These are phyloP conservation scores for Citrus inodora DNA, from an alignment of 345 rosid species.

Conservation along the genomic window DNA sequence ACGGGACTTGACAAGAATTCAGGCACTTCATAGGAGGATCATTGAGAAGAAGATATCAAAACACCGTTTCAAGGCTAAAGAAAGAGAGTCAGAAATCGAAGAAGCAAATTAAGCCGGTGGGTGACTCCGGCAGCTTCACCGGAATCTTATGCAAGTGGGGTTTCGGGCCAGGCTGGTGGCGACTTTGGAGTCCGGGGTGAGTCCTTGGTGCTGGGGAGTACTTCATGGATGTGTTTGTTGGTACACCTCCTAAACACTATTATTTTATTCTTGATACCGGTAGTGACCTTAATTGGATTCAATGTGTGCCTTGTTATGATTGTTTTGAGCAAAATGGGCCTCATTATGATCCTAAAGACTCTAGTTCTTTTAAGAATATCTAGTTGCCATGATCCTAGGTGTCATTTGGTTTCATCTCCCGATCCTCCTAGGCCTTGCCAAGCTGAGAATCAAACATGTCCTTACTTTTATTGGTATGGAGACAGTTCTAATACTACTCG, in stretches of 20 bases:
- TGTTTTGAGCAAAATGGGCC: constrained; percentile 88
- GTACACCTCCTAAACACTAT: constrained; percentile 87
- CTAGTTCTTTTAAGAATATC: constrained; percentile 61
- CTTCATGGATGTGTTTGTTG: constrained; percentile 88
- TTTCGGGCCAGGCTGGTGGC: constrained; percentile 67
- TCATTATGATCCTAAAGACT: constrained; percentile 61
- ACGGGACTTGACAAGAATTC: constrained; percentile 70
- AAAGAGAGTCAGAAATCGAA: constrained; percentile 17
- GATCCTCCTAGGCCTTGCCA: constrained; percentile 65
- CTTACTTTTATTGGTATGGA: constrained; percentile 84
- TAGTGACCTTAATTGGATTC: constrained; percentile 95
- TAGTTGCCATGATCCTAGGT: constrained; percentile 61
- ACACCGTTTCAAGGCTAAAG: constrained; percentile 39
- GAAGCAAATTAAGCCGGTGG: constrained; percentile 7
- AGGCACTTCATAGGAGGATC: constrained; percentile 57
- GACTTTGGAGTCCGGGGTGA: constrained; percentile 80
- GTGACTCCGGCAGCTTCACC: constrained; percentile 28
- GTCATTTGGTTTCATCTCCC: constrained; percentile 68
- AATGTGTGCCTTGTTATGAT: constrained; percentile 78
- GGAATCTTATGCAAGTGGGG: constrained; percentile 25
- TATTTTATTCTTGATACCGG: constrained; percentile 96
- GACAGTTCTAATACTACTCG: constrained; percentile 88
- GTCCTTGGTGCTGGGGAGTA: constrained; percentile 88
- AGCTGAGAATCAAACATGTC: constrained; percentile 64
- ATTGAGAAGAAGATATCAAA: constrained; percentile 79